A percentile compares a stretch with the other conserved stretches of the same genome.
phyloP scores from a whole-genome alignment of 1,284 basidiomycete genomes.

The Paramarasmius palmivorus region DNA sequence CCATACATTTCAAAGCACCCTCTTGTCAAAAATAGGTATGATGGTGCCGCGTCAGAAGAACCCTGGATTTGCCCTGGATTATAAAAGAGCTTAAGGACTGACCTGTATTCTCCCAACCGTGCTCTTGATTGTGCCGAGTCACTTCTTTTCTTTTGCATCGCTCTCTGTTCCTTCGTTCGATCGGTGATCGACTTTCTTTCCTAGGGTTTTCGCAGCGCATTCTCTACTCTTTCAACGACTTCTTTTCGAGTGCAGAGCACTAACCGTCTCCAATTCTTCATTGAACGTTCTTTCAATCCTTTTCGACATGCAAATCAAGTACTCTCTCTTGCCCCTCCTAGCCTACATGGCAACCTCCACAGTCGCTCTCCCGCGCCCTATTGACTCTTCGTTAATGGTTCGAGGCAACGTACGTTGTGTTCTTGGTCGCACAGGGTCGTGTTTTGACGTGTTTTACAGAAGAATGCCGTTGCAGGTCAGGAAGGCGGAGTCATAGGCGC shows the following conservation, averaged over 20 bases:
- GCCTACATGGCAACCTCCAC: constrained; percentile 23
- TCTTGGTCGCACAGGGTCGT: no score
- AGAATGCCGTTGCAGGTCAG: neutral
- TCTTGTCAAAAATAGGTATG: no score
- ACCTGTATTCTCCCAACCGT: constrained; percentile 15
- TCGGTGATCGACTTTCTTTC: constrained; percentile 18
- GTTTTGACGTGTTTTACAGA: neutral
- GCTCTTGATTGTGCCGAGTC: constrained; percentile 16
- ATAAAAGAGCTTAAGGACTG: no score
- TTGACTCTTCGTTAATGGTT: constrained; percentile 21
- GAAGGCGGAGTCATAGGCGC: neutral
- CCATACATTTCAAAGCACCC: neutral
- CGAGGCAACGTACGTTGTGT: neutral
- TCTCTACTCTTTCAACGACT: neutral
- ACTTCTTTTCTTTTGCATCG: constrained; percentile 3
- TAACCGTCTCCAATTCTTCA: neutral
- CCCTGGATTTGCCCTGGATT: constrained; percentile 12
- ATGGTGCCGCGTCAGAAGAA: neutral
- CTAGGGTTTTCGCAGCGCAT: neutral
- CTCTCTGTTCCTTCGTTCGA: constrained; percentile 11
- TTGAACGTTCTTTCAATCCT: constrained; percentile 8
- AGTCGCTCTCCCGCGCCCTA: constrained; percentile 24
- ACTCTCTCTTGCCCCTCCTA: constrained; percentile 21
- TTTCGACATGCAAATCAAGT: constrained; percentile 25
- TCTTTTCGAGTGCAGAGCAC: constrained; percentile 10